phyloP scores from a whole-genome alignment of 768 basidiomycete genomes.

The Russula compacta region DNA sequence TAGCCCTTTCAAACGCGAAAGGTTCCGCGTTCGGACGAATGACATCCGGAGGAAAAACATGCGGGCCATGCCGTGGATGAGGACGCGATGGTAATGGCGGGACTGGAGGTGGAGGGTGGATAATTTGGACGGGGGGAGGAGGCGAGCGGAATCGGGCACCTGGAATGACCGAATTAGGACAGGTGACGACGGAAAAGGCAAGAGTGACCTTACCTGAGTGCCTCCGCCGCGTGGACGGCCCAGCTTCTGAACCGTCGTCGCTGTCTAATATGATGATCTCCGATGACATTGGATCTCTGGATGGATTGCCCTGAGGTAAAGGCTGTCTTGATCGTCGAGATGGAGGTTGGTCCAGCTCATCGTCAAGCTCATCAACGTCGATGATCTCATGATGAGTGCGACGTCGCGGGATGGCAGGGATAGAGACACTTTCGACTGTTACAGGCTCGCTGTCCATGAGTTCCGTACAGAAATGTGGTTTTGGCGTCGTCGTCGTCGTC shows the following conservation, averaged over 20 bases:
- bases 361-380: slow-evolving; percentile 37
- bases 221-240: slow-evolving; percentile 12
- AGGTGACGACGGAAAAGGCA: slow-evolving; percentile 17
- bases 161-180: slow-evolving; percentile 1
- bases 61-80: slow-evolving; percentile 22
- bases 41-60: slow-evolving; percentile 29
- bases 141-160: slow-evolving; percentile 17
- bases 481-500: neutral
- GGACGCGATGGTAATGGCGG: slow-evolving; percentile 39
- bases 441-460: neutral
- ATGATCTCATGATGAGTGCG: slow-evolving; percentile 29
- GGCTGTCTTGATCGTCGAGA: slow-evolving; percentile 11
- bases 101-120: slow-evolving; percentile 42
- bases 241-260: slow-evolving; percentile 30
- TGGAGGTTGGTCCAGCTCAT: slow-evolving; percentile 24
- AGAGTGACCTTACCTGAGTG: slow-evolving; percentile 9
- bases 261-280: slow-evolving; percentile 31
- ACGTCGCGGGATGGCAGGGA: slow-evolving; percentile 16
- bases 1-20: slow-evolving; percentile 40
- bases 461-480: neutral
- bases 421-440: neutral
- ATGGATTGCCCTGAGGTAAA: neutral
- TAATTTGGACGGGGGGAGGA: slow-evolving; percentile 12
- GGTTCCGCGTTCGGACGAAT: slow-evolving; percentile 44
- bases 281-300: neutral